Evolutionary conservation across 192 early-diverging fungal species (phyloP).

Genomic region (Gonapodya prolifera): DNA sequence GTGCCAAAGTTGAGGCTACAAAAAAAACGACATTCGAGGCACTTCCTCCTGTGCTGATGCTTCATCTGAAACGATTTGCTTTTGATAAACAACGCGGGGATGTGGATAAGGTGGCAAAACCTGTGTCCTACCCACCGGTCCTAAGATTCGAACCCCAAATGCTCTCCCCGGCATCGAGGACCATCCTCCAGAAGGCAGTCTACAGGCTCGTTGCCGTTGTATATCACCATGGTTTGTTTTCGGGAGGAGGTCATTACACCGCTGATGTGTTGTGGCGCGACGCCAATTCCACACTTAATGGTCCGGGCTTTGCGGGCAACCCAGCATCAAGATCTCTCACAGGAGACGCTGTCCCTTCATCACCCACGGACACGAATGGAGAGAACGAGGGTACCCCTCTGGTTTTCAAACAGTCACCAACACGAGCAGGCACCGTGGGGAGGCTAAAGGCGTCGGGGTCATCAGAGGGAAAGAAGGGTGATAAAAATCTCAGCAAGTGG

Average conservation of each 20-base stretch:
- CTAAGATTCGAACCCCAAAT: slow-evolving; percentile 53
- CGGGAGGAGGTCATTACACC: slow-evolving; percentile 93
- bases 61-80: slow-evolving; percentile 90
- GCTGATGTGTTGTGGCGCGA: slow-evolving; percentile 68
- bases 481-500: slow-evolving; percentile 39
- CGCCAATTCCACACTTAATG: slow-evolving; percentile 18
- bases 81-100: slow-evolving; percentile 58
- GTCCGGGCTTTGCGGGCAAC: background rate
- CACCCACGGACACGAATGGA: background rate
- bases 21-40: slow-evolving; percentile 74
- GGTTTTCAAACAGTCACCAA: background rate
- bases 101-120: slow-evolving; percentile 76
- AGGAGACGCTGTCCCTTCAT: background rate
- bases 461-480: background rate
- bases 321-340: too few species aligned
- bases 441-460: background rate
- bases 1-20: slow-evolving; percentile 39
- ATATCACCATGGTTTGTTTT: slow-evolving; percentile 82
- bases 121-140: slow-evolving; percentile 52
- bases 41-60: slow-evolving; percentile 78
- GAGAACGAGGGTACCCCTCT: background rate
- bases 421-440: background rate
- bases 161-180: slow-evolving; percentile 41
- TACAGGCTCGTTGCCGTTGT: slow-evolving; percentile 53
- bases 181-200: slow-evolving; percentile 7